Percentiles rank a stretch among this genome's conserved stretches.
Conservation (phyloP, 345 rosid genomes). For the Ceriops tagal region DNA sequence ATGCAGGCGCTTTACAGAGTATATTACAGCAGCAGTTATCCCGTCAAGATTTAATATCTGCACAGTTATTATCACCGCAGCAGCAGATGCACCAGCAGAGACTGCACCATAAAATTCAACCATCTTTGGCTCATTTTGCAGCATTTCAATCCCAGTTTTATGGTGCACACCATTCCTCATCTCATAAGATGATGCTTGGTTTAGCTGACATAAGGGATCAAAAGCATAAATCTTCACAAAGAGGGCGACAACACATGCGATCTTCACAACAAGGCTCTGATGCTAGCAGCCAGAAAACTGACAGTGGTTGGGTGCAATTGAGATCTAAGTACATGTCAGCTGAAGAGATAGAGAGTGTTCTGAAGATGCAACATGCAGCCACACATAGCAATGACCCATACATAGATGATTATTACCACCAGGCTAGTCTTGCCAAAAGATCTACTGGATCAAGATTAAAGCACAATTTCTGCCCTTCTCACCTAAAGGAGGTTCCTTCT, state of each 20-base stretch:
- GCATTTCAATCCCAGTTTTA: conserved; percentile 70
- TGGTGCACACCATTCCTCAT: conserved; percentile 50
- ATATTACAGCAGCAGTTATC: conserved; percentile 68
- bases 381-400: conserved; percentile 81
- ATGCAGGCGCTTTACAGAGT: conserved; percentile 53
- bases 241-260: conserved; percentile 54
- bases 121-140: conserved; percentile 67
- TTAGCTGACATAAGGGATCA: conserved; percentile 58
- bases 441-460: conserved; percentile 57
- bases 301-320: conserved; percentile 57
- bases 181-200: conserved; percentile 57
- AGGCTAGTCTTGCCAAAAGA: conserved; percentile 74
- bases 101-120: conserved; percentile 46
- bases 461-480: conserved; percentile 69
- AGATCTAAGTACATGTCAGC: conserved; percentile 92
- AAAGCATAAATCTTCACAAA: conserved; percentile 63
- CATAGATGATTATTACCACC: conserved; percentile 90
- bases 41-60: conserved; percentile 53
- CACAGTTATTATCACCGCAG: conserved; percentile 57
- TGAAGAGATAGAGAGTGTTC: conserved; percentile 93
- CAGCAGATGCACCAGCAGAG: conserved; percentile 64
- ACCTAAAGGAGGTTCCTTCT: conserved; percentile 71
- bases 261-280: conserved; percentile 74
- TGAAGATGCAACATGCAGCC: conserved; percentile 92
- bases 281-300: conserved; percentile 74